Evolutionary conservation across 2,329 filamentous ascomycete genomes (phyloP).

Genomic region (Fonsecaea monophora): DNA sequence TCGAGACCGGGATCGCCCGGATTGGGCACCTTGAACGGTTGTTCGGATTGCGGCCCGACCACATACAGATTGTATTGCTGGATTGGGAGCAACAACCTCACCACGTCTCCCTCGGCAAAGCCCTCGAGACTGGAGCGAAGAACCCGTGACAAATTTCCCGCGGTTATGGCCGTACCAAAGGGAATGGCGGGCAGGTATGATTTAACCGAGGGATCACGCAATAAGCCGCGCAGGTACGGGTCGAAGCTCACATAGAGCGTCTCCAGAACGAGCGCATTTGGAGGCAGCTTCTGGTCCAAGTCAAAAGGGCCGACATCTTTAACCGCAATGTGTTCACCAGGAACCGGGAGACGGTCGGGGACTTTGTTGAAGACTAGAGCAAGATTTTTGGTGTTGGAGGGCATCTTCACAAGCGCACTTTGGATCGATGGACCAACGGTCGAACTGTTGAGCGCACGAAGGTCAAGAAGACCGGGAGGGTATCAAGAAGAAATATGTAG

Average conservation of each 20-base stretch:
- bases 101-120: conserved; percentile 71
- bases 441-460: not conserved
- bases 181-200: conserved; percentile 72
- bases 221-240: conserved; percentile 76
- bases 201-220: conserved; percentile 68
- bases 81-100: conserved; percentile 62
- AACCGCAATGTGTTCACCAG: conserved; percentile 72
- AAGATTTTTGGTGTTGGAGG: conserved; percentile 64
- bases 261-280: conserved; percentile 69
- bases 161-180: conserved; percentile 69
- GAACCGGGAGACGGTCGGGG: conserved; percentile 69
- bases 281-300: conserved; percentile 56
- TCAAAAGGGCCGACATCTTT: conserved; percentile 70
- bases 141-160: conserved; percentile 70
- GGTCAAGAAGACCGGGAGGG: not conserved
- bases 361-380: conserved; percentile 74
- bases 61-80: conserved; percentile 66
- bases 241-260: conserved; percentile 74
- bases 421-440: not conserved
- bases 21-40: conserved; percentile 28
- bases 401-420: conserved; percentile 20
- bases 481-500: not conserved
- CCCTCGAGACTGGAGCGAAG: conserved; percentile 70
- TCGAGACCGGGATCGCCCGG: conserved; percentile 34
- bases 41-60: not conserved